These are phyloP conservation scores for Arachis stenosperma DNA, from an alignment of 306 rosid species.

Conservation along the genomic window DNA sequence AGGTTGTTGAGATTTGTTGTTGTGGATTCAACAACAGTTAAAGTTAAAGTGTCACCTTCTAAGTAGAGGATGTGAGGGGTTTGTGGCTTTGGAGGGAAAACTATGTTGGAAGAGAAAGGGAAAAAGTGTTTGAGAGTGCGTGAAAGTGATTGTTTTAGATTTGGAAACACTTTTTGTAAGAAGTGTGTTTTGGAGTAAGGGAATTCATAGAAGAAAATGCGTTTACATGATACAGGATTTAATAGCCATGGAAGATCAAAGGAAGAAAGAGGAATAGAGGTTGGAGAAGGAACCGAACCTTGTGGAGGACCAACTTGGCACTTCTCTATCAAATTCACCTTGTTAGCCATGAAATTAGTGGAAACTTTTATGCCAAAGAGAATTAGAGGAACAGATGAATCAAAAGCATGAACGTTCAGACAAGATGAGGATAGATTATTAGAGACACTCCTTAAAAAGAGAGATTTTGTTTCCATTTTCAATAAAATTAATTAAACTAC, in stretches of 20 bases:
- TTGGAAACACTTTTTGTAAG: constrained; percentile 19
- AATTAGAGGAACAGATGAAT: too few species aligned
- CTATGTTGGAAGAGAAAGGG: constrained; percentile 17
- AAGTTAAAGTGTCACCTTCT: background rate
- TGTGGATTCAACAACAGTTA: constrained; percentile 13
- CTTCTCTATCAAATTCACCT: background rate
- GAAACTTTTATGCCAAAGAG: too few species aligned
- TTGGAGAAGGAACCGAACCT: constrained; percentile 24
- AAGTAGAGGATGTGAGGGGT: constrained; percentile 34
- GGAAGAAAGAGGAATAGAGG: constrained; percentile 12
- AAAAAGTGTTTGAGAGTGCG: constrained; percentile 35
- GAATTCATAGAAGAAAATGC: constrained; percentile 19
- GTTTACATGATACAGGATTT: background rate
- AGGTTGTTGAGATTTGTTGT: constrained; percentile 1
- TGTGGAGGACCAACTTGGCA: constrained; percentile 28
- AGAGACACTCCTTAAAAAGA: too few species aligned
- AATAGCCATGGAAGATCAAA: constrained; percentile 32
- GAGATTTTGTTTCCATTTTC: too few species aligned
- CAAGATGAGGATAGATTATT: too few species aligned
- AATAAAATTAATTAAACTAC: too few species aligned
- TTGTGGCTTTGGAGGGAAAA: constrained; percentile 28
- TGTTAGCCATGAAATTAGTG: background rate
- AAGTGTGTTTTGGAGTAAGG: constrained; percentile 31
- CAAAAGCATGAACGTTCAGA: too few species aligned
- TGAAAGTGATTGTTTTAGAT: constrained; percentile 36